Conservation (phyloP, 1,284 basidiomycete genomes). For the Veloboletus limbatus region DNA sequence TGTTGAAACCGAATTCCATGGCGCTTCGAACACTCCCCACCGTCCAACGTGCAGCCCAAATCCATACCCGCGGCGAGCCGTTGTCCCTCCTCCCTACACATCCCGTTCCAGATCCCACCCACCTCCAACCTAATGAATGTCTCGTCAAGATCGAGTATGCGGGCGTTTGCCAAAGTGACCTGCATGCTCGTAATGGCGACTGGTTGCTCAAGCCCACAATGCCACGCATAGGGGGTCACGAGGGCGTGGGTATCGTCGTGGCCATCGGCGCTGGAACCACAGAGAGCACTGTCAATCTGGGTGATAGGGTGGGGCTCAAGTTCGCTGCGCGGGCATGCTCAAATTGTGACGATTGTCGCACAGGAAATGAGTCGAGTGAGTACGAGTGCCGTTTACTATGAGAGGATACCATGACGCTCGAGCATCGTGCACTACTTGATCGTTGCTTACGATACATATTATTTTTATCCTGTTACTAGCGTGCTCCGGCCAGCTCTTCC, state of each 20-base stretch:
- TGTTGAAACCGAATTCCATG: no score
- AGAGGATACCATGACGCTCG: no score
- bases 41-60: slow-evolving; percentile 49
- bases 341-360: slow-evolving; percentile 61
- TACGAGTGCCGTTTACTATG: slow-evolving; percentile 16
- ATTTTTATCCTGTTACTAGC: slow-evolving; percentile 7
- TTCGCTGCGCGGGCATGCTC: slow-evolving; percentile 64
- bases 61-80: slow-evolving; percentile 37
- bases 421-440: background rate
- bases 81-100: slow-evolving; percentile 37
- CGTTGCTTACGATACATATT: background rate
- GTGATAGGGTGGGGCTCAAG: slow-evolving; percentile 74
- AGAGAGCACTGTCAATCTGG: slow-evolving; percentile 47
- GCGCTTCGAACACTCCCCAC: slow-evolving; percentile 35
- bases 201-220: slow-evolving; percentile 48
- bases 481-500: slow-evolving; percentile 45
- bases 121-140: slow-evolving; percentile 65
- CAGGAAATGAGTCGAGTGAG: slow-evolving; percentile 52
- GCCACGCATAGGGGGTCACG: slow-evolving; percentile 71
- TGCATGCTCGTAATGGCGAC: slow-evolving; percentile 58
- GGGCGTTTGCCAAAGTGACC: slow-evolving; percentile 66
- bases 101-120: slow-evolving; percentile 52
- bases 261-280: slow-evolving; percentile 56
- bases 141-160: slow-evolving; percentile 65
- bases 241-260: slow-evolving; percentile 60